A percentile compares a stretch with the other conserved stretches of the same genome.
phyloP scores from a whole-genome alignment of 2,329 filamentous ascomycete genomes.

The Neonectria hederae region DNA sequence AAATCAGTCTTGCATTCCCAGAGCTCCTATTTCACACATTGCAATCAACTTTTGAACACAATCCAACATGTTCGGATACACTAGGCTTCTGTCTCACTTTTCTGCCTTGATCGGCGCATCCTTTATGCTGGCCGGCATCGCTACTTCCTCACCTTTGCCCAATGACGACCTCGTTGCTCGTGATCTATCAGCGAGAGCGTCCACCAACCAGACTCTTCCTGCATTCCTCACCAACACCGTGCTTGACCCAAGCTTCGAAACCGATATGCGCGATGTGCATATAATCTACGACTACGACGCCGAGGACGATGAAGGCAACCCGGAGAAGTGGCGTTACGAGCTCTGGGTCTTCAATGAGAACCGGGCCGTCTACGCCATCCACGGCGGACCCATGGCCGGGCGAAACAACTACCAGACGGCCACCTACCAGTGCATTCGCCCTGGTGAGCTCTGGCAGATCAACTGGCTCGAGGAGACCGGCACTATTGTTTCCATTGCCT shows the following conservation, averaged over 20 bases:
- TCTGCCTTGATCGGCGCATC: no score
- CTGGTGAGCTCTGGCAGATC: slow-evolving; percentile 67
- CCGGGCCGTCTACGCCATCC: slow-evolving; percentile 66
- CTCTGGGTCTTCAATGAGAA: slow-evolving; percentile 66
- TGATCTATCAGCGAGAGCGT: no score
- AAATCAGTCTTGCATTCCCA: no score
- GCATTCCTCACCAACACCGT: no score
- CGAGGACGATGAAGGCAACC: slow-evolving; percentile 55
- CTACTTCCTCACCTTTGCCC: no score
- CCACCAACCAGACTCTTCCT: no score
- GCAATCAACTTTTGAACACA: no score
- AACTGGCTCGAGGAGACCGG: slow-evolving; percentile 70
- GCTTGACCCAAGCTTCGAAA: slow-evolving; percentile 44
- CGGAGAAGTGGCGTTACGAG: slow-evolving; percentile 69
- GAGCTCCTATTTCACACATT: no score
- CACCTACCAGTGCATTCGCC: slow-evolving; percentile 65
- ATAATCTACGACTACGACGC: slow-evolving; percentile 66
- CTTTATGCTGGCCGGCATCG: no score
- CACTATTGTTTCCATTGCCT: slow-evolving; percentile 63
- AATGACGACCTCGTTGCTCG: no score
- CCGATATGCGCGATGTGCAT: slow-evolving; percentile 62
- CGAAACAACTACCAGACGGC: slow-evolving; percentile 62
- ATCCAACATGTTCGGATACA: no score
- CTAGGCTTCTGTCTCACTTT: no score
- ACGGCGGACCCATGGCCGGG: slow-evolving; percentile 67